phyloP scores from a whole-genome alignment of 768 basidiomycete genomes.

The Amanita polypyramis region DNA sequence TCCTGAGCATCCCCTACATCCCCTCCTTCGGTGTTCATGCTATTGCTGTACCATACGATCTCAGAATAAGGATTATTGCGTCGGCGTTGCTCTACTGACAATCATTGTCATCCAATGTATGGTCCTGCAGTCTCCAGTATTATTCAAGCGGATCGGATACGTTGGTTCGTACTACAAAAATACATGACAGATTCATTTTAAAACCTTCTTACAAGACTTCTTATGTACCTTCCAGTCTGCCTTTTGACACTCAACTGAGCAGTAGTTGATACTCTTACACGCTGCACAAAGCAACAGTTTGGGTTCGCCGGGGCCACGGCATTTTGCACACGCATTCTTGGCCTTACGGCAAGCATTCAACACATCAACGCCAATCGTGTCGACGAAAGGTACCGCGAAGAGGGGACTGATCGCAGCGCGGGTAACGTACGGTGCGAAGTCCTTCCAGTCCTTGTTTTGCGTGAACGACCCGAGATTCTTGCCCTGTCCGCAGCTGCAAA shows the following conservation, averaged over 20 bases:
- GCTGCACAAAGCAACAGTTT: conserved; percentile 15
- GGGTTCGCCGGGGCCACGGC: conserved; percentile 18
- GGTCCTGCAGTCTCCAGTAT: no score
- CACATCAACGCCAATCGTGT: conserved; percentile 18
- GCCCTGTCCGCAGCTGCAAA: conserved; percentile 46
- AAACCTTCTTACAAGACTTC: neutral
- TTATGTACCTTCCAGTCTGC: conserved; percentile 22
- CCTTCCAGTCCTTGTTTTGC: conserved; percentile 23
- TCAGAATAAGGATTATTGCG: neutral
- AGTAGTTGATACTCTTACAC: conserved; percentile 24
- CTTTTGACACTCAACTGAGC: conserved; percentile 25
- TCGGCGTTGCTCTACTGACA: neutral
- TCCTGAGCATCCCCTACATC: neutral
- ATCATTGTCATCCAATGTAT: neutral
- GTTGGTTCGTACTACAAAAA: no score
- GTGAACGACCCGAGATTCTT: conserved; percentile 31
- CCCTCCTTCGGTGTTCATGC: neutral
- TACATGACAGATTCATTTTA: neutral
- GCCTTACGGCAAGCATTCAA: conserved; percentile 1
- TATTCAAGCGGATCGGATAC: no score
- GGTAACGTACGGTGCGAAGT: conserved; percentile 32
- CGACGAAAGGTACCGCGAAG: conserved; percentile 41
- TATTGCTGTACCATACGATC: conserved; percentile 2
- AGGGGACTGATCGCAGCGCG: conserved; percentile 42
- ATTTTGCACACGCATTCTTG: conserved; percentile 17